Base-by-base conservation (phyloP, 371 early-diverging fungal genomes). In the Catenaria anguillulae region DNA sequence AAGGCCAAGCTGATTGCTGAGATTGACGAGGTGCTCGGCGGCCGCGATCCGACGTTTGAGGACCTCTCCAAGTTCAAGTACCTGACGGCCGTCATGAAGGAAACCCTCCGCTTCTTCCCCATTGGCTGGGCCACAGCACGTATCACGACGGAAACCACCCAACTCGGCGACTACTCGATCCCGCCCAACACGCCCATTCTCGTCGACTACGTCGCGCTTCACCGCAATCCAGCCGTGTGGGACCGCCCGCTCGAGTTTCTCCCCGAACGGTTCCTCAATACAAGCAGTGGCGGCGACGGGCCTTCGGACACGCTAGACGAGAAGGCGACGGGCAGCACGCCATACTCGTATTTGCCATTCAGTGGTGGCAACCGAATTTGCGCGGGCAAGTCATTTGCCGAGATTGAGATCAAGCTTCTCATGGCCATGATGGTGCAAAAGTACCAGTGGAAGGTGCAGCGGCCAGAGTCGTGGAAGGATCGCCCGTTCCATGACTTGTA, bases 1-100 rank as follows among this genome's bases (percentile, higher is more conserved):
- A 78, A 82, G 68, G 68, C 73, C 46, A 67, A 68, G 33, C 74
- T 78, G 35, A 69, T 76, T 29, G 61, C 70, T 31, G 78, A 77
- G 50, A 64, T 78, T 50, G 43, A 48, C 33, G 69, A 75, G 12
- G 46, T 84, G 4, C 78, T 75, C 2, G 76, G 76, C 59, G 65
- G 50, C 0, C 67, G 68, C 33, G 26, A 24, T 5, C 79, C 77
- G n/a, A 74, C 77, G 0, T 60, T 66, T 23, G 75, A 73, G 61
- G 71, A 81, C 35, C 61, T 75, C 34, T 61, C 65, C 4, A 59
- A 73, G 37, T 68, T 84, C 61, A 56, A 64, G 5, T 80, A 77
- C 63, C 55, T 78, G 3, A 73, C 74, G 29, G 42, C 42, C 15
- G 72, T 62, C 37, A 68, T 75, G 61, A 71, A 73, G 64, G 77